These are phyloP conservation scores for Aspergillus nanangensis DNA, from an alignment of 495 filamentous ascomycete species.

Conservation along the genomic window DNA sequence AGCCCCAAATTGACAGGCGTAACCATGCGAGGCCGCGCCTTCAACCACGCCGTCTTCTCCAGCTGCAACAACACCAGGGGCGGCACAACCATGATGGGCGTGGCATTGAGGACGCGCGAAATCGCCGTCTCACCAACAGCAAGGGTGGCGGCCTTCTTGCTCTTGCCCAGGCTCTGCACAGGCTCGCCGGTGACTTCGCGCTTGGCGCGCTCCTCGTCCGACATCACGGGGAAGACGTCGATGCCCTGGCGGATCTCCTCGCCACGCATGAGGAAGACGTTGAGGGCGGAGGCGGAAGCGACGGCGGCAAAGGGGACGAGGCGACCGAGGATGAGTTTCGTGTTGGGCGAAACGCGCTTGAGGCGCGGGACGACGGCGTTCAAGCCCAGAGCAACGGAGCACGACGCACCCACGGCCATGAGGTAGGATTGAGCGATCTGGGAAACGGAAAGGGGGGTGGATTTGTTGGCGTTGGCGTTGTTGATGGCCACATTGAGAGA, in stretches of 20 bases:
- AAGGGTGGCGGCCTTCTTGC: slow-evolving; percentile 75
- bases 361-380: slow-evolving; percentile 85
- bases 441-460: slow-evolving; percentile 71
- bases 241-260: slow-evolving; percentile 92
- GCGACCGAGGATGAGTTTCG: slow-evolving; percentile 67
- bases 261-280: slow-evolving; percentile 96
- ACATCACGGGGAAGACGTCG: slow-evolving; percentile 80
- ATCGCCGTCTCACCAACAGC: slow-evolving; percentile 91
- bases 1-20: slow-evolving; percentile 77
- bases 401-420: slow-evolving; percentile 86
- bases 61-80: slow-evolving; percentile 75
- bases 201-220: slow-evolving; percentile 31
- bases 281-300: slow-evolving; percentile 81
- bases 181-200: slow-evolving; percentile 56
- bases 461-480: slow-evolving; percentile 95
- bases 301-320: slow-evolving; percentile 96
- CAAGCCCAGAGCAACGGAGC: slow-evolving; percentile 88
- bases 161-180: slow-evolving; percentile 72
- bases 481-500: slow-evolving; percentile 98
- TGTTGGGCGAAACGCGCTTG: slow-evolving; percentile 65
- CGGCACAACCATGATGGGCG: slow-evolving; percentile 94
- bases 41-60: slow-evolving; percentile 60
- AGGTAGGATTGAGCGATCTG: slow-evolving; percentile 86
- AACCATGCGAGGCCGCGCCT: slow-evolving; percentile 63
- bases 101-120: slow-evolving; percentile 84